These are phyloP conservation scores for Corylus americana DNA, from an alignment of 306 rosid genomes.

Conservation along the genomic window DNA sequence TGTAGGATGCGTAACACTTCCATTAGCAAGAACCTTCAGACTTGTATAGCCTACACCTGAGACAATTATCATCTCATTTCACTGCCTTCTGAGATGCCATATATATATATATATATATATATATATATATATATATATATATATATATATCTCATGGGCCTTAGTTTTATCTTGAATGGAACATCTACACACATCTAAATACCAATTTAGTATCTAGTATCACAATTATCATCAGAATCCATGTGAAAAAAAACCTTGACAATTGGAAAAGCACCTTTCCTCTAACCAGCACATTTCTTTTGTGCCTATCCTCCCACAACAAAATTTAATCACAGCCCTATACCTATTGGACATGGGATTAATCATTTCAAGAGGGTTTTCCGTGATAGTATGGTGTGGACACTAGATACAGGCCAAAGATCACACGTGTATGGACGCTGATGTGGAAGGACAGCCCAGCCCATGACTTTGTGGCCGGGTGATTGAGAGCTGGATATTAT, in stretches of 20 bases:
- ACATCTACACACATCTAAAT: background rate
- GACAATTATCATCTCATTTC: background rate
- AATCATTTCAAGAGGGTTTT: background rate
- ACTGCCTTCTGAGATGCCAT: background rate
- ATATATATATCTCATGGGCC: background rate
- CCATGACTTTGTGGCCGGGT: too few relatives aligned
- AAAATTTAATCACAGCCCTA: background rate
- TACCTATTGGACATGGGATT: background rate
- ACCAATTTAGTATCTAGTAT: background rate
- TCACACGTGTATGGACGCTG: too few relatives aligned
- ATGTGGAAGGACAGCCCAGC: too few relatives aligned
- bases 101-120: background rate
- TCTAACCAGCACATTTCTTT: background rate
- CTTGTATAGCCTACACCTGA: background rate
- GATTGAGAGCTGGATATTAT: too few relatives aligned
- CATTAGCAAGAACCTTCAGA: background rate
- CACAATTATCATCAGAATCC: background rate
- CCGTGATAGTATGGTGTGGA: background rate
- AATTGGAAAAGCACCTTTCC: background rate
- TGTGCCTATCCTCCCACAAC: background rate
- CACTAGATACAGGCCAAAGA: too few relatives aligned
- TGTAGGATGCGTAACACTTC: background rate
- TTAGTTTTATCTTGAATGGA: background rate
- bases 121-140: background rate
- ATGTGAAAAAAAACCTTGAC: background rate